phyloP scores from a whole-genome alignment of 306 rosid genomes.

The Medicago truncatula region MtrunA17r5.0-ANR NC_053044.1:41671001-41671500 shows the following conservation, averaged over 20 bases:
- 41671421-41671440: constrained; percentile 61
- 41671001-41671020: constrained; percentile 58
- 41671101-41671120: constrained; percentile 72
- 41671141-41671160: constrained; percentile 76
- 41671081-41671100: constrained; percentile 55
- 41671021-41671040: constrained; percentile 65
- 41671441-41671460: constrained; percentile 60
- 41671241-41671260: constrained; percentile 71
- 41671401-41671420: constrained; percentile 76
- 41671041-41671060: constrained; percentile 63
- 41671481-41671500: constrained; percentile 72
- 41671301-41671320: constrained; percentile 45
- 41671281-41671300: constrained; percentile 70
- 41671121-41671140: constrained; percentile 69
- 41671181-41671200: constrained; percentile 62
- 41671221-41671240: constrained; percentile 64
- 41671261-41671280: constrained; percentile 83
- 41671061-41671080: constrained; percentile 66
- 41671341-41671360: constrained; percentile 71
- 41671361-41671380: constrained; percentile 76
- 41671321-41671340: constrained; percentile 62
- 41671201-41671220: constrained; percentile 60
- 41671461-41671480: constrained; percentile 61
- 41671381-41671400: constrained; percentile 64
- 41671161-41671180: constrained; percentile 59